Base-by-base conservation (phyloP, 2,329 filamentous ascomycete genomes). In the Alternaria sp. region DNA sequence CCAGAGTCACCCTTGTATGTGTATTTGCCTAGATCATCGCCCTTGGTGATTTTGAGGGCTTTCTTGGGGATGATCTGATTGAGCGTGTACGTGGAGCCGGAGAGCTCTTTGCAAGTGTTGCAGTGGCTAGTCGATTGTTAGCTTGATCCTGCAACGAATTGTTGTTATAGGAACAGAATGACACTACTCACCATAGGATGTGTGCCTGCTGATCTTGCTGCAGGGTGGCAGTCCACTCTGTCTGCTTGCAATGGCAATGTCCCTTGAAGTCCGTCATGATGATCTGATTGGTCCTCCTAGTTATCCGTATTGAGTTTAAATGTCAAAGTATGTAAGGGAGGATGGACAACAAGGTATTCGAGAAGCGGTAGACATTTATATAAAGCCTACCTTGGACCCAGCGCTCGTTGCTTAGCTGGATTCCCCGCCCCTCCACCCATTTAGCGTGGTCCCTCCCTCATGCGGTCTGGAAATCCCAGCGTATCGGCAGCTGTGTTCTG, bases 1-100 rank as follows among this genome's bases (percentile, higher is more conserved):
- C 83, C 85, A 51, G 83, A 85, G 67, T 87, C 85, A 49, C 85
- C 86, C 65, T 84, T 81, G 80, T 88, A 88, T 44, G 83, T 85
- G 77, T 87, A 88, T 32, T 77, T 78, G 61, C 83, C 84, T 46
- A 85, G 69, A 4, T 77, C 73, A 52, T 80, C 75, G 56, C 86
- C 86, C 70, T 85, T 84, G 56, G 83, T 86, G 78, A 88, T 80
- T 60, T 83, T 83, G 67, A 88, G 78, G 46, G 81, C 78, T 30
- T 79, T 75, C 69, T 82, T 79, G 49, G 84, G 84, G 57, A 86
- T 81, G 74, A 87, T 83, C 65, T 86, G 83, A 77, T 87, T 87
- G 65, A 87, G 78, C 17, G 85, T 87, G 79, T 80, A 86, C 52
- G 83, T 80, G 17, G 81, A 78, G 67, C 85, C 85, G 55, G 81